Conservation (phyloP, 129 eudicot genomes). For the Smallanthus sonchifolius region DNA sequence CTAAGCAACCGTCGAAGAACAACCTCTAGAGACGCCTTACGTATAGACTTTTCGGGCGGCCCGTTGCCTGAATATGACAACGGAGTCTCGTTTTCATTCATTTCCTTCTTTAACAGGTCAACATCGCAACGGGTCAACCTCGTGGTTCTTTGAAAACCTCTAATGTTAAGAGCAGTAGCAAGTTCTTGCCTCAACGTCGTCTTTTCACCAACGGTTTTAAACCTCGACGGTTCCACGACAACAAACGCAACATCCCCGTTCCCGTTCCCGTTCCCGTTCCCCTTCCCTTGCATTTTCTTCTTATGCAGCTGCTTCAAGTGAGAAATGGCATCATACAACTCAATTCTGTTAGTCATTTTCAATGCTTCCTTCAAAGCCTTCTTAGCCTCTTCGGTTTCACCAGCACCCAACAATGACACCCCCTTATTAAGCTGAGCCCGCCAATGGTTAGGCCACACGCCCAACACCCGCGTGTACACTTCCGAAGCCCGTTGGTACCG, state of each 20-base stretch:
- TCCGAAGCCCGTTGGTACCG: constrained; percentile 97
- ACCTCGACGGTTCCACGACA: constrained; percentile 63
- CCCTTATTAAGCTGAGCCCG: constrained; percentile 92
- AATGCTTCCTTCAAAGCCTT: constrained; percentile 90
- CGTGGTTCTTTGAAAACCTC: constrained; percentile 78
- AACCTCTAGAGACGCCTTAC: constrained; percentile 85
- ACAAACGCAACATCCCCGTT: constrained; percentile 72
- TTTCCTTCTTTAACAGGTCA: constrained; percentile 74
- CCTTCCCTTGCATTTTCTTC: constrained; percentile 67
- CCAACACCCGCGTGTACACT: constrained; percentile 91
- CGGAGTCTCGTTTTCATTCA: constrained; percentile 76
- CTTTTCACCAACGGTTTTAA: constrained; percentile 73
- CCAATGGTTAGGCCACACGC: constrained; percentile 97
- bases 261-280: constrained; percentile 33
- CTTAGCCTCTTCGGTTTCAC: constrained; percentile 92
- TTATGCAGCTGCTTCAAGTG: constrained; percentile 94
- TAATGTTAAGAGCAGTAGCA: constrained; percentile 66
- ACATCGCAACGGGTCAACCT: constrained; percentile 81
- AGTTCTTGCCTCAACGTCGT: constrained; percentile 75
- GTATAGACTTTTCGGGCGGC: constrained; percentile 76
- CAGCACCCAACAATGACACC: constrained; percentile 93
- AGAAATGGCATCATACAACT: constrained; percentile 79
- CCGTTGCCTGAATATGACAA: constrained; percentile 80
- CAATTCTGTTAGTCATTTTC: constrained; percentile 96
- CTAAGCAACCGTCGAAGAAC: constrained; percentile 66